Percentiles rank a stretch among this genome's conserved stretches.
phyloP scores from a whole-genome alignment of 768 basidiomycete genomes.

The Termitomyces heimii region DNA sequence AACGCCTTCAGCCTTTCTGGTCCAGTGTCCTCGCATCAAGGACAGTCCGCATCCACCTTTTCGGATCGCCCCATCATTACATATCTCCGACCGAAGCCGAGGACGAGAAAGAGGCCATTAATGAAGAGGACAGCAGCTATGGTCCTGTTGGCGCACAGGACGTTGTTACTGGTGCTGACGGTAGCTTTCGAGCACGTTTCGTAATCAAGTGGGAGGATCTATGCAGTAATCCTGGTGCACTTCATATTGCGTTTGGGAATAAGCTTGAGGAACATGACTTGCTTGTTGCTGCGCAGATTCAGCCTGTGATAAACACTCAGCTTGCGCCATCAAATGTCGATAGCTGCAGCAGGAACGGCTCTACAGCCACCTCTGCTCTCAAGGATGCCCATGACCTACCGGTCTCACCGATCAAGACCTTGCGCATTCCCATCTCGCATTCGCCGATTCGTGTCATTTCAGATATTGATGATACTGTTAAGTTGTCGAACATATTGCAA shows the following conservation, averaged over 20 bases:
- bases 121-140: conserved; percentile 23
- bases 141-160: conserved; percentile 45
- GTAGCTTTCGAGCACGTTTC: conserved; percentile 65
- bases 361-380: not conserved
- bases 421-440: conserved; percentile 49
- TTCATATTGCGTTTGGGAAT: conserved; percentile 55
- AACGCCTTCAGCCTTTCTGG: conserved; percentile 78
- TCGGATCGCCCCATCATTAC: conserved; percentile 31
- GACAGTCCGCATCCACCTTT: conserved; percentile 57
- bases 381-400: not conserved
- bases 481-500: conserved; percentile 66
- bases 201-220: conserved; percentile 65
- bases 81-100: conserved; percentile 14
- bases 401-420: conserved; percentile 17
- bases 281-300: conserved; percentile 46
- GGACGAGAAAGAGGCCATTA: conserved; percentile 21
- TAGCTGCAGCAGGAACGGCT: not conserved
- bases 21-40: conserved; percentile 62
- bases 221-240: conserved; percentile 50
- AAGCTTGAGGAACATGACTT: conserved; percentile 47
- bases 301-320: conserved; percentile 25
- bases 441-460: conserved; percentile 76
- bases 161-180: conserved; percentile 59
- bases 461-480: conserved; percentile 93
- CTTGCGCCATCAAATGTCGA: conserved; percentile 3